Evolutionary conservation across 345 rosid genomes (phyloP), one percentile per base, ranked within the genome.

Genomic region (Melaleuca quinquenervia): DNA sequence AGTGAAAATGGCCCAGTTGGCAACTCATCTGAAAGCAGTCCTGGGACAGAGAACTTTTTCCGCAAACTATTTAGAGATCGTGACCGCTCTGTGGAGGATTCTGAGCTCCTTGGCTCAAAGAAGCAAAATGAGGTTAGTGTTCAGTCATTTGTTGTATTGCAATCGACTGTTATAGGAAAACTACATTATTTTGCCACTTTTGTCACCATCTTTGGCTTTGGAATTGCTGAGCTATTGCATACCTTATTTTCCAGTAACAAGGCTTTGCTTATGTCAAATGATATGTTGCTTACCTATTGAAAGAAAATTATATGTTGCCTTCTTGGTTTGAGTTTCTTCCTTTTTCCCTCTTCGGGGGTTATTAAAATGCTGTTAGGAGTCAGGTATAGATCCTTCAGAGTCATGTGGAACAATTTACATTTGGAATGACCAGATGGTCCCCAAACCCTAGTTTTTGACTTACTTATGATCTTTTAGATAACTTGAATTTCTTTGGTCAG

Each of bases 11-110:
- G 91, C 88, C 89, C 89, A 86, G 88, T 86, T 85, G 91, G 93
- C 83, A 85, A 89, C 85, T 87, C 95, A 90, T 90, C 54, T 88
- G 99, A 96, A 90, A 95, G 97, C 89, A 98, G 99, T 89, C 99
- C 97, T 7, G 98, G 99, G 84, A 95, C 98, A 15, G 99, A 98
- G 89, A 96, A 89, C 85, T 98, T 98, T 91, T 98, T 98, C 89
- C 98, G 98, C 86, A 98, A 98, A 91, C 91, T 98, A 88, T 98
- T 98, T 87, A 94, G 94, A 91, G 99, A 98, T 86, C 96, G 98
- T 58, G 99, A 96, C 86, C 96, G 96, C 80, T 96, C 98, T 60
- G 93, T 96, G 88, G 98, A 95, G 91, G 99, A 98, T 87, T 96
- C 98, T 2, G 99, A 96, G 91, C 90, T 98, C 85, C 93, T 95